Evolutionary conservation across 305 asterid species (phyloP).

Genomic region (Fraxinus baroniana): DNA sequence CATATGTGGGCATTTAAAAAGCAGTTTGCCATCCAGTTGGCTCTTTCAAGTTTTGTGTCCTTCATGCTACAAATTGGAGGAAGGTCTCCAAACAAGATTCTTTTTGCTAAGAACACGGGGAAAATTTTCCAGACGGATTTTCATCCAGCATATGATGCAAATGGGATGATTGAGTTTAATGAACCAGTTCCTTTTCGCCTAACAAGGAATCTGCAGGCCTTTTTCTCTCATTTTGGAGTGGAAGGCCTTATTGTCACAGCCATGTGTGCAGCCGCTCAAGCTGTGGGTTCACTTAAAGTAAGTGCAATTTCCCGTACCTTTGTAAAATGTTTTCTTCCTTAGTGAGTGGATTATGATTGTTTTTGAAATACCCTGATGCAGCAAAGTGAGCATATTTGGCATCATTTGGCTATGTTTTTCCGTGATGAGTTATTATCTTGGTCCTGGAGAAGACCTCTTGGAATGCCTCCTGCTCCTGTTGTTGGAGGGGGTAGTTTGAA

Average conservation of each 20-base stretch:
- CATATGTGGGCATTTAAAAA: constrained; percentile 98
- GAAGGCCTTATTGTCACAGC: constrained; percentile 95
- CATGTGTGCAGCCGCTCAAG: constrained; percentile 98
- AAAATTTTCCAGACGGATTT: constrained; percentile 97
- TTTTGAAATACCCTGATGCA: constrained; percentile 36
- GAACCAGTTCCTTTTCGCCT: constrained; percentile 99
- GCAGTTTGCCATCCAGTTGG: constrained; percentile 96
- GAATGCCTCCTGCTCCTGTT: constrained; percentile 74
- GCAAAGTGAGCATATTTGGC: constrained; percentile 97
- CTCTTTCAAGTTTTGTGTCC: constrained; percentile 94
- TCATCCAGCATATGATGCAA: constrained; percentile 94
- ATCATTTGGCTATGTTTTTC: constrained; percentile 97
- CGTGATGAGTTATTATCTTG: constrained; percentile 97
- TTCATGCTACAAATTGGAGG: constrained; percentile 99
- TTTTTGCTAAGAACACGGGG: constrained; percentile 97
- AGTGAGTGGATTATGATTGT: constrained; percentile 10
- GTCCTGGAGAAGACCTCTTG: constrained; percentile 98
- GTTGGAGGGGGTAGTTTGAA: constrained; percentile 76
- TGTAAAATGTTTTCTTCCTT: background rate
- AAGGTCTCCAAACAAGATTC: constrained; percentile 95
- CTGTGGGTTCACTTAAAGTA: constrained; percentile 94
- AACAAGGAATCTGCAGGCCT: constrained; percentile 93
- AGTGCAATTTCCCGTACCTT: constrained; percentile 25
- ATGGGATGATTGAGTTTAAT: constrained; percentile 94
- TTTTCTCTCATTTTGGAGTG: constrained; percentile 95